Percentiles rank a stretch among this genome's conserved stretches.
Conservation (phyloP, 2,329 filamentous ascomycete species). For the Botrytis tulipae region DNA sequence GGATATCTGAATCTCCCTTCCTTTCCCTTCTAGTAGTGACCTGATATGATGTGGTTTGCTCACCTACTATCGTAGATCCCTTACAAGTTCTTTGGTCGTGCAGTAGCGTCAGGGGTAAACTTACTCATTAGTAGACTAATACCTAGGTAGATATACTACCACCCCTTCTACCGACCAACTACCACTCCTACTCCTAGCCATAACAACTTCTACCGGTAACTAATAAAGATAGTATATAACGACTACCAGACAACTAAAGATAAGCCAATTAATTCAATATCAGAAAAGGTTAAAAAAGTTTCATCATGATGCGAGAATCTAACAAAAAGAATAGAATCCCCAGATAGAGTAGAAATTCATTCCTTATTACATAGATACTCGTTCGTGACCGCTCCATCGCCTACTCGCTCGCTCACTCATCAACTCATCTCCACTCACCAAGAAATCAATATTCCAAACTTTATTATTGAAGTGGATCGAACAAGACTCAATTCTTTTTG, state of each 20-base stretch:
- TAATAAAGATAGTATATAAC: background rate
- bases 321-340: background rate
- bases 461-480: background rate
- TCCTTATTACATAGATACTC: background rate
- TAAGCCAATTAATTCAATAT: background rate
- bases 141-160: no score
- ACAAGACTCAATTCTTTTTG: background rate
- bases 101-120: constrained; percentile 11
- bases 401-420: background rate
- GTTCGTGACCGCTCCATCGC: background rate
- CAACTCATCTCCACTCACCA: background rate
- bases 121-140: background rate
- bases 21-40: background rate
- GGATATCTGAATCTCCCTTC: background rate
- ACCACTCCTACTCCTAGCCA: no score
- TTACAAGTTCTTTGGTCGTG: background rate
- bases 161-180: background rate
- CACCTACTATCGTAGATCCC: background rate
- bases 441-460: constrained; percentile 3
- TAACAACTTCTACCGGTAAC: background rate
- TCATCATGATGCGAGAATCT: background rate
- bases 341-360: background rate
- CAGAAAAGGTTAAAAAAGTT: background rate
- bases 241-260: background rate
- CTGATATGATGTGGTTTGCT: background rate